phyloP scores from a whole-genome alignment of 495 filamentous ascomycete species.

The Cudoniella acicularis region DNA sequence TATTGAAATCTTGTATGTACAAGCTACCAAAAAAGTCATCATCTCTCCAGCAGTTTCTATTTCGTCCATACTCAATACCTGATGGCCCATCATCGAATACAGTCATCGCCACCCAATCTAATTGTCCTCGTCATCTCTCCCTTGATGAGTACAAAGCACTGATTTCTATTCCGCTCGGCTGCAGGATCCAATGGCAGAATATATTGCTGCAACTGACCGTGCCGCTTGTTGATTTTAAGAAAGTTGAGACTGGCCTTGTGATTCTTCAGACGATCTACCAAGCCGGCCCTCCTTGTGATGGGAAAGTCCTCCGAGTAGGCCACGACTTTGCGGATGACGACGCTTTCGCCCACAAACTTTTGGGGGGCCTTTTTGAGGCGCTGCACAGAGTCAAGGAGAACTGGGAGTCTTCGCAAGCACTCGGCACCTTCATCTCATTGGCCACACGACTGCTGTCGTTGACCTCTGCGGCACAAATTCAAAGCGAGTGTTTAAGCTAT shows the following conservation, averaged over 20 bases:
- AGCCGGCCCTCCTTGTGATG: slow-evolving; percentile 32
- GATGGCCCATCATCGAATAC: slow-evolving; percentile 32
- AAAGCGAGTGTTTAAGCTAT: slow-evolving; percentile 19
- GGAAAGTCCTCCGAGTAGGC: not conserved
- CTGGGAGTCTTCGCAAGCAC: slow-evolving; percentile 43
- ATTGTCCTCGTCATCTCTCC: slow-evolving; percentile 30
- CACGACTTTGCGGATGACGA: not conserved
- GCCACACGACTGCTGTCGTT: slow-evolving; percentile 36
- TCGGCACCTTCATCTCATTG: slow-evolving; percentile 35
- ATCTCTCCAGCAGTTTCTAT: slow-evolving; percentile 34
- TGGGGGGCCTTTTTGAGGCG: slow-evolving; percentile 23
- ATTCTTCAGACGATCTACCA: slow-evolving; percentile 49
- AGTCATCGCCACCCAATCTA: slow-evolving; percentile 23
- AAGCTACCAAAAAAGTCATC: slow-evolving; percentile 11
- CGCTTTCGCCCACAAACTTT: not conserved
- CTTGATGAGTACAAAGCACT: slow-evolving; percentile 38
- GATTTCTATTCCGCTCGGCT: slow-evolving; percentile 31
- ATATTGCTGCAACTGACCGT: slow-evolving; percentile 45
- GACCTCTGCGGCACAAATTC: slow-evolving; percentile 2
- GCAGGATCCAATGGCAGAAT: slow-evolving; percentile 41
- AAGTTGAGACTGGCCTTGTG: slow-evolving; percentile 39
- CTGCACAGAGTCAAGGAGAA: slow-evolving; percentile 39
- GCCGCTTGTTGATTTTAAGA: slow-evolving; percentile 43
- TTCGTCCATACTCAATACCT: slow-evolving; percentile 24
- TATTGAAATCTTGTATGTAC: slow-evolving; percentile 33